Evolutionary conservation across 2,329 filamentous ascomycete species (phyloP), one percentile per base, ranked within the genome.

Genomic region (Botrytis galanthina): DNA sequence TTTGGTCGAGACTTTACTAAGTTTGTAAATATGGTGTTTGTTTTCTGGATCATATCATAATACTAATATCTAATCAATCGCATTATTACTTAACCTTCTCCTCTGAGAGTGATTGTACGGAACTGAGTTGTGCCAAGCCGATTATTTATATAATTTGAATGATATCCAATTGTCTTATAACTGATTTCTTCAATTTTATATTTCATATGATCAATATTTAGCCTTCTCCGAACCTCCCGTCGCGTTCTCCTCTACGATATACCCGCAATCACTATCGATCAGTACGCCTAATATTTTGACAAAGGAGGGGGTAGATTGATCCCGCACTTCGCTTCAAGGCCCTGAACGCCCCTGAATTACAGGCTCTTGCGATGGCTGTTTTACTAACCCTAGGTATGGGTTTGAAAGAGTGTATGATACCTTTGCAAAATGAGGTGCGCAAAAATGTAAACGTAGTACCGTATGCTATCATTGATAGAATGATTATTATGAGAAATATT

Each of bases 1-100:
- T 5, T 75, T 87, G 67, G 76, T 87, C 29, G 79, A 82, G 71
- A 79, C 81, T 3, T 81, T 85, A 51, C 75, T 86, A 69, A 75
- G 48, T 66, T n/a, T 73, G n/a, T 73, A 51, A 57, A 29, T 4
- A 20, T 8, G 18, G 16, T 54, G 12, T 39, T 20, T 14, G 18
- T 37, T 51, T 48, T 9, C 51, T 67, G 3, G 12, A 51, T n/a
- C 0, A 3, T 35, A n/a, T 6, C 12, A n/a, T 37, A n/a, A 51
- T 39, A 20, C 48, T n/a, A 51, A 51, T n/a, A 51, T 14, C 44
- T 39, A 51, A 67, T 48, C 16, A 51, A 37, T 12, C 26, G 37
- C 18, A 51, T 1, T 8, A 16, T 37, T 26, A 16, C 26, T 26
- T 3, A 37, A n/a, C 12, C 22, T 37, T 26, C 32, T 37, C 10